Percentiles rank a stretch among this genome's conserved stretches.
These are phyloP conservation scores for Fimicolochytrium jonesii DNA, from an alignment of 192 early-diverging fungal genomes.

Conservation along the genomic window DNA sequence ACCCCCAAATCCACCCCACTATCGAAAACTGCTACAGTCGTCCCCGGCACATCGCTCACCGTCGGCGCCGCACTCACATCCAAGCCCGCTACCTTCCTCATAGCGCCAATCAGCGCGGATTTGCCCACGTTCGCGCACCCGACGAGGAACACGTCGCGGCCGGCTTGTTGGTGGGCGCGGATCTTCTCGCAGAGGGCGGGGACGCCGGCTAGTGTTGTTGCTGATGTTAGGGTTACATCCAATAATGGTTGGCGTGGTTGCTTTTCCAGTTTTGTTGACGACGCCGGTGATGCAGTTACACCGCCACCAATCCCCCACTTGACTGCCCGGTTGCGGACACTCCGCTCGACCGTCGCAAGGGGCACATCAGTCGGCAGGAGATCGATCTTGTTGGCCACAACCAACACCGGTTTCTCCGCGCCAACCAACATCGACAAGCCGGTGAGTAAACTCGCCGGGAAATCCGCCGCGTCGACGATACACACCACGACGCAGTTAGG, in stretches of 20 bases:
- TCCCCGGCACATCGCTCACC: slow-evolving; percentile 63
- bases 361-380: slow-evolving; percentile 52
- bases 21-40: slow-evolving; percentile 61
- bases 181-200: slow-evolving; percentile 27
- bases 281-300: too few relatives aligned
- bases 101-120: slow-evolving; percentile 64
- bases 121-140: slow-evolving; percentile 76
- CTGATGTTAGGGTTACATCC: slow-evolving; percentile 19
- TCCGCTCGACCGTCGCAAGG: slow-evolving; percentile 46
- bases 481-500: slow-evolving; percentile 48
- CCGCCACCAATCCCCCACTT: background rate
- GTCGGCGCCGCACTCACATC: slow-evolving; percentile 39
- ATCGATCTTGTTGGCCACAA: slow-evolving; percentile 72
- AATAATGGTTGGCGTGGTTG: too few relatives aligned
- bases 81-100: slow-evolving; percentile 48
- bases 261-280: too few relatives aligned
- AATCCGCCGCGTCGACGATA: slow-evolving; percentile 65
- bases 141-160: slow-evolving; percentile 63
- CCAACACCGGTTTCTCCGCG: slow-evolving; percentile 38
- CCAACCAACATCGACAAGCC: slow-evolving; percentile 51
- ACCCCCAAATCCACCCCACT: slow-evolving; percentile 32
- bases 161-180: slow-evolving; percentile 27
- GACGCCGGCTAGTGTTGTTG: background rate
- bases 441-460: slow-evolving; percentile 57
- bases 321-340: slow-evolving; percentile 25